Percentiles rank a stretch among this genome's conserved stretches.
These are phyloP conservation scores for Asterophora parasitica DNA, from an alignment of 768 basidiomycete genomes.

Conservation along the genomic window DNA sequence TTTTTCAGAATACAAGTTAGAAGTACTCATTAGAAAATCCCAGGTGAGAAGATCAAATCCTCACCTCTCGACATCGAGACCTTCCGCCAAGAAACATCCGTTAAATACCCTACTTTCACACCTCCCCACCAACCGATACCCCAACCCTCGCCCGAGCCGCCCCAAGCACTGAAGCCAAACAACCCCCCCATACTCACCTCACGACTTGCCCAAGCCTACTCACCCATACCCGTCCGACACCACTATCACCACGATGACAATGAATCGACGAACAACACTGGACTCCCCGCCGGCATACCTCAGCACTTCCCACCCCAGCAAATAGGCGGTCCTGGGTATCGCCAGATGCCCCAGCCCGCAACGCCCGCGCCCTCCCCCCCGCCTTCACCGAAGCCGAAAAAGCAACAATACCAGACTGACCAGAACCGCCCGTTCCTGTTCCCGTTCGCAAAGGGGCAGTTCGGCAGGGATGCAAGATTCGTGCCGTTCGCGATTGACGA, in stretches of 20 bases:
- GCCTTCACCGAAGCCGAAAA: slow-evolving; percentile 84
- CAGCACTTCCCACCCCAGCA: slow-evolving; percentile 31
- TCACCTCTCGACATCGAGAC: slow-evolving; percentile 86
- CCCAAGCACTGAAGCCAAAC: slow-evolving; percentile 28
- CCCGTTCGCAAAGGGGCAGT: slow-evolving; percentile 76
- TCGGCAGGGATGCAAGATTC: slow-evolving; percentile 55
- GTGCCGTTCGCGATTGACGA: slow-evolving; percentile 96
- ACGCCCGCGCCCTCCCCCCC: slow-evolving; percentile 93
- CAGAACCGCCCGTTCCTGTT: slow-evolving; percentile 91
- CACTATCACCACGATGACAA: slow-evolving; percentile 87
- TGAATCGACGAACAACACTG: slow-evolving; percentile 43
- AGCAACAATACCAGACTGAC: slow-evolving; percentile 98
- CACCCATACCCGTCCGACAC: slow-evolving; percentile 89
- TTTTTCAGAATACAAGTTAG: background rate
- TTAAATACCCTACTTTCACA: slow-evolving; percentile 94
- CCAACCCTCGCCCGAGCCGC: slow-evolving; percentile 25
- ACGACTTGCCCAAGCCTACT: slow-evolving; percentile 85
- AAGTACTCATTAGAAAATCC: slow-evolving; percentile 8
- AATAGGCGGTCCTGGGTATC: slow-evolving; percentile 24
- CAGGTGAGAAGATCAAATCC: slow-evolving; percentile 75
- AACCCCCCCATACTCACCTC: slow-evolving; percentile 40
- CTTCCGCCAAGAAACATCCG: slow-evolving; percentile 85
- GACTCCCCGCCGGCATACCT: slow-evolving; percentile 31
- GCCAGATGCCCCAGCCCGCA: slow-evolving; percentile 58
- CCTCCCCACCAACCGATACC: slow-evolving; percentile 45